Conservation (phyloP, 495 filamentous ascomycete genomes). For the Bathelium albidoporum region DNA sequence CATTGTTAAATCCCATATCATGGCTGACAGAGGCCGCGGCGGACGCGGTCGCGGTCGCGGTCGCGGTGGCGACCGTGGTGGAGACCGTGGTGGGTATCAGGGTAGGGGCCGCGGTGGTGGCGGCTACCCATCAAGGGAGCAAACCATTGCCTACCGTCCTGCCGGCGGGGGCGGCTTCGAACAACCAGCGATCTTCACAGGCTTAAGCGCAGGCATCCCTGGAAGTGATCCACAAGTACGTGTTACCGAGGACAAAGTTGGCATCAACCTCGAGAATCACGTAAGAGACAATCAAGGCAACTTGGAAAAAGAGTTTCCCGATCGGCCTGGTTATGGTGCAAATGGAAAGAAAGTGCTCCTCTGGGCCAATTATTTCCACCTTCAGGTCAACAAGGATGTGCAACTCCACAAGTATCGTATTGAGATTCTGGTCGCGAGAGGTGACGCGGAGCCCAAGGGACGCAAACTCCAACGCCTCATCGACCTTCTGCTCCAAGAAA, state of each 20-base stretch:
- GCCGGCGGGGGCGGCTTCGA: no score
- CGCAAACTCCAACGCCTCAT: constrained; percentile 14
- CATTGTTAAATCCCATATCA: background rate
- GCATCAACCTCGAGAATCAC: constrained; percentile 7
- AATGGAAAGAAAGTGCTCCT: constrained; percentile 30
- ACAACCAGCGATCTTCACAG: background rate
- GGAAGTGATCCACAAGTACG: background rate
- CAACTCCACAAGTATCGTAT: constrained; percentile 25
- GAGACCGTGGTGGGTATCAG: constrained; percentile 1
- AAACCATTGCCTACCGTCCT: no score
- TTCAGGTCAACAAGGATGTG: constrained; percentile 15
- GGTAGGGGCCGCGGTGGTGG: background rate
- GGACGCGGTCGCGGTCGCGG: constrained; percentile 5
- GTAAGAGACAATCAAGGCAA: background rate
- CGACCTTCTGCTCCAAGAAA: constrained; percentile 8
- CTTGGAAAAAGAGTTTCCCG: constrained; percentile 20
- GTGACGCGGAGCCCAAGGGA: constrained; percentile 2
- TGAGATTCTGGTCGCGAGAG: constrained; percentile 9
- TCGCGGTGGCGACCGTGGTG: constrained; percentile 14
- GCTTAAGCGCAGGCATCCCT: background rate
- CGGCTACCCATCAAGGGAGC: no score
- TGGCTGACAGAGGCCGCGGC: constrained; percentile 9
- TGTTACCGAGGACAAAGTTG: constrained; percentile 11
- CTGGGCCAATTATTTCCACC: constrained; percentile 38
- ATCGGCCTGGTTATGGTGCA: constrained; percentile 37